A percentile compares a stretch with the other conserved stretches of the same genome.
These are phyloP conservation scores for Pseudogymnoascus sp. DNA, from an alignment of 2,329 filamentous ascomycete species.

Conservation along the genomic window DNA sequence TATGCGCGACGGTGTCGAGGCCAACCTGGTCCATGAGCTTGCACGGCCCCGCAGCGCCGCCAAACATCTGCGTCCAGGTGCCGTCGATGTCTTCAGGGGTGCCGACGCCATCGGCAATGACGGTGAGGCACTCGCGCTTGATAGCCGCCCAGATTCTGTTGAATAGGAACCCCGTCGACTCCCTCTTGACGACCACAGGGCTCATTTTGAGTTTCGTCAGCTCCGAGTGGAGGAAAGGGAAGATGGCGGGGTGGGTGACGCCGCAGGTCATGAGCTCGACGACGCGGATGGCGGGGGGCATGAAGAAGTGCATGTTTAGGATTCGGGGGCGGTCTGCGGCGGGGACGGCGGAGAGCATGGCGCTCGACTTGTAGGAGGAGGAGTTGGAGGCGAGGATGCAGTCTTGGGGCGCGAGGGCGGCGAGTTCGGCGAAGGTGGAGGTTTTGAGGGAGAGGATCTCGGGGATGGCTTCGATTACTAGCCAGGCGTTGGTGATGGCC, in stretches of 20 bases:
- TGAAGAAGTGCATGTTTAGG: slow-evolving; percentile 39
- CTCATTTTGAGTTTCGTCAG: slow-evolving; percentile 30
- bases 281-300: slow-evolving; percentile 22
- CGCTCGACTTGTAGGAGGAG: slow-evolving; percentile 38
- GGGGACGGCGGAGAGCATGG: slow-evolving; percentile 33
- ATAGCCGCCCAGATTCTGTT: slow-evolving; percentile 38
- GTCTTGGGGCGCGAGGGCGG: slow-evolving; percentile 29
- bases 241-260: slow-evolving; percentile 26
- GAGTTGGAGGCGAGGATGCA: slow-evolving; percentile 41
- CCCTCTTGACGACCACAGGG: slow-evolving; percentile 31
- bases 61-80: slow-evolving; percentile 32
- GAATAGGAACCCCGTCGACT: slow-evolving; percentile 35
- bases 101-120: slow-evolving; percentile 30
- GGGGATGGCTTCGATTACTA: slow-evolving; percentile 36
- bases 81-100: slow-evolving; percentile 32
- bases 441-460: slow-evolving; percentile 37
- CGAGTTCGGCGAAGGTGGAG: slow-evolving; percentile 33
- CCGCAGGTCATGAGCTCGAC: slow-evolving; percentile 35
- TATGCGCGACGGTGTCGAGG: slow-evolving; percentile 33
- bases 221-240: slow-evolving; percentile 27
- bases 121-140: slow-evolving; percentile 34
- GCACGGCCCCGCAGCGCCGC: slow-evolving; percentile 31
- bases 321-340: slow-evolving; percentile 31
- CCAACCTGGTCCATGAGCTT: slow-evolving; percentile 36
- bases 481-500: slow-evolving; percentile 27